Percentiles rank a stretch among this genome's conserved stretches.
phyloP scores from a whole-genome alignment of 106 monocot species.

The Xerophyta viscosa region DNA sequence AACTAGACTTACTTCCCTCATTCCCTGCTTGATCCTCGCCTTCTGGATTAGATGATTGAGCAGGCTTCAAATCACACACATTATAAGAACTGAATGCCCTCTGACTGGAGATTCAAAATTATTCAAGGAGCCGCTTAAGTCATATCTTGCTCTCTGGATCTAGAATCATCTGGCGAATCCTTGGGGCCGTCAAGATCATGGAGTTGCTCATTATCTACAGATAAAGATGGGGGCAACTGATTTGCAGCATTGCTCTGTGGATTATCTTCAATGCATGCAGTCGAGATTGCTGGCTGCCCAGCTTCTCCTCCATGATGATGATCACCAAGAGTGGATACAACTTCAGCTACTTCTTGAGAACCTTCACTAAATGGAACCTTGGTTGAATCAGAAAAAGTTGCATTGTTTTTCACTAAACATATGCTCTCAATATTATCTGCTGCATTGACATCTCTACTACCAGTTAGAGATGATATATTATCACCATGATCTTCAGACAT shows the following conservation, averaged over 20 bases:
- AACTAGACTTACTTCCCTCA: slow-evolving; percentile 2
- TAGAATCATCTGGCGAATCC: background rate
- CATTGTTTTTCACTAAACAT: slow-evolving; percentile 11
- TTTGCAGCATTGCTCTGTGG: slow-evolving; percentile 10
- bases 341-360: background rate
- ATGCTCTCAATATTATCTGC: background rate
- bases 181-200: no score
- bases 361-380: slow-evolving; percentile 10
- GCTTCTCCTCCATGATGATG: background rate
- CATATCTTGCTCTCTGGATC: slow-evolving; percentile 4
- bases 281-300: background rate
- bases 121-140: slow-evolving; percentile 4
- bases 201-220: no score
- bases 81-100: background rate
- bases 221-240: no score
- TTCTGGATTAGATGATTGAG: background rate
- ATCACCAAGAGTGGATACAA: background rate
- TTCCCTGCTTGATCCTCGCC: slow-evolving; percentile 6
- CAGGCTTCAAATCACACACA: slow-evolving; percentile 4
- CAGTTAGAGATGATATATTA: slow-evolving; percentile 37
- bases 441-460: slow-evolving; percentile 20
- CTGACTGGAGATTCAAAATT: background rate
- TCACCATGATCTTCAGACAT: slow-evolving; percentile 30
- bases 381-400: slow-evolving; percentile 11
- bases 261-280: background rate